Base-by-base conservation (phyloP, 73 alveolate genomes). In the Paramecium primaurelia region DNA sequence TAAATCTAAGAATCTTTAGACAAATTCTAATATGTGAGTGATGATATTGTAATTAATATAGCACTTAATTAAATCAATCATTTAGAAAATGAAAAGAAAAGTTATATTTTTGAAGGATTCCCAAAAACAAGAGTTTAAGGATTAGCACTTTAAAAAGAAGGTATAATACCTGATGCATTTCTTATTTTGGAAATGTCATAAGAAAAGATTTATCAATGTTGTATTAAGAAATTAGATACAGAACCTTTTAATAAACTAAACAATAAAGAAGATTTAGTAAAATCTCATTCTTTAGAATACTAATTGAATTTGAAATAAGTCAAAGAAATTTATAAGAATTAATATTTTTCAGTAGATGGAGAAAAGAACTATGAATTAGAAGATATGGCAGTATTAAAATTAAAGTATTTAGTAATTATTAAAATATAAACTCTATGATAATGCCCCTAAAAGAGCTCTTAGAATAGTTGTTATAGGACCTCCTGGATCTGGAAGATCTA, bases 41-140 rank as follows among this genome's bases (percentile, higher is more conserved):
- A 98, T 92, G 95, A 96, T n/a, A 94, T 95, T 16, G 98, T 95
- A 30, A 86, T 97, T 40, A 96, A 98, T 37, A 85, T 98, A 12
- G 96, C 97, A 5, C 93, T 94, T 90, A 95, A 93, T 44, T 92
- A 95, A 64, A 91, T 98, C 75, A 93, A 92, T 28, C 92, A 92
- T 92, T 93, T 96, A 64, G 99, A 98, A 92, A 96, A 96, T 84
- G 98, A 97, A 73, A 93, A 94, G 77, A 59, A 77, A 22, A 92
- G 97, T 40, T 97, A 96, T 96, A 97, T 98, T 51, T 92, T 97
- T 64, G 99, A 98, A 86, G 99, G 99, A 22, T 98, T 97, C 93
- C 99, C 99, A 34, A 92, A 97, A 93, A 98, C 99, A 38, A 93
- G 97, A 87, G 97, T 93, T 45, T 98, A 98, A 95, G 99, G 99